Evolutionary conservation across 129 eudicot genomes (phyloP).

Genomic region (Solidago caesia): DNA sequence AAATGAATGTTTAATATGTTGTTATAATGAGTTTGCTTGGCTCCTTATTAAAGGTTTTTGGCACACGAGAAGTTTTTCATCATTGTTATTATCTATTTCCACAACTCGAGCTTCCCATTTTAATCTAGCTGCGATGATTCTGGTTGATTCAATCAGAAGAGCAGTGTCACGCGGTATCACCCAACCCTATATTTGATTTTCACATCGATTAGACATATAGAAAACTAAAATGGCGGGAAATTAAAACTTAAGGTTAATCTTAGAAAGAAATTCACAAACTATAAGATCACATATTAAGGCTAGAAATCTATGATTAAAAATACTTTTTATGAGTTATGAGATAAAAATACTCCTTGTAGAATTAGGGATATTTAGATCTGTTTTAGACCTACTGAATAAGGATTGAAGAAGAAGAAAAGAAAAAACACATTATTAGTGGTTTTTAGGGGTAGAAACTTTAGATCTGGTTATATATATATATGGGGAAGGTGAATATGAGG

Average conservation of each 20-base stretch:
- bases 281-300: too few relatives aligned
- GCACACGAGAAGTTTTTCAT: constrained; percentile 88
- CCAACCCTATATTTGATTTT: constrained; percentile 72
- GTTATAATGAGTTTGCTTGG: constrained; percentile 44
- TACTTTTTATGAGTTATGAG: too few relatives aligned
- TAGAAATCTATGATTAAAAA: too few relatives aligned
- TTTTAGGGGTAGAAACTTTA: too few relatives aligned
- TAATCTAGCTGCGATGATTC: constrained; percentile 57
- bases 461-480: too few relatives aligned
- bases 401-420: too few relatives aligned
- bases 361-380: too few relatives aligned
- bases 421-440: too few relatives aligned
- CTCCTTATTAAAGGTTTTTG: constrained; percentile 84
- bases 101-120: constrained; percentile 98
- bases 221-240: background rate
- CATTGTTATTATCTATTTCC: constrained; percentile 78
- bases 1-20: constrained; percentile 42
- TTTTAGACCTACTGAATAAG: too few relatives aligned
- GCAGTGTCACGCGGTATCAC: constrained; percentile 66
- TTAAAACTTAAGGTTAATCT: background rate
- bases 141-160: constrained; percentile 63
- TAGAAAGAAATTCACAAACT: too few relatives aligned
- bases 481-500: too few relatives aligned
- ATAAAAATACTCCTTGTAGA: too few relatives aligned
- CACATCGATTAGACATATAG: constrained; percentile 21